These are phyloP conservation scores for Starmera caribaea DNA, from an alignment of 805 yeast genomes.

Conservation along the genomic window DNA sequence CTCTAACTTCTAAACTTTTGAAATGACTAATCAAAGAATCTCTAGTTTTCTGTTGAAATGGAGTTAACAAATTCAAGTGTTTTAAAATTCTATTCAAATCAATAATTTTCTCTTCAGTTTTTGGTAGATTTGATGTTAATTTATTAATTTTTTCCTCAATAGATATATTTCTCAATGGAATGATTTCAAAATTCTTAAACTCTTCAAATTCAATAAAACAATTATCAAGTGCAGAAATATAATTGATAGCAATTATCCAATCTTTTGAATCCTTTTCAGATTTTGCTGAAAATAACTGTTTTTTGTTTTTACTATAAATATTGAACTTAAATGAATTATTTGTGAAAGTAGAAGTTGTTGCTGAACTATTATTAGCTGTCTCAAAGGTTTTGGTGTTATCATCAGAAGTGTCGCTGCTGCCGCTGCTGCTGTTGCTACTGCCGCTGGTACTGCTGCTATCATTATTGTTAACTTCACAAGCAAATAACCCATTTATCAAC, in stretches of 20 bases:
- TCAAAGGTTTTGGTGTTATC: no score
- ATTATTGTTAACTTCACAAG: conserved; percentile 12
- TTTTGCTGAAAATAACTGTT: conserved; percentile 31
- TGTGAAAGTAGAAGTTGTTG: conserved; percentile 4
- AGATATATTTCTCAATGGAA: conserved; percentile 16
- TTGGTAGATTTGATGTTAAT: conserved; percentile 24
- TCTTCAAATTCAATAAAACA: conserved; percentile 18
- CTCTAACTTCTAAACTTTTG: conserved; percentile 36
- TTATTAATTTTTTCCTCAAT: conserved; percentile 25
- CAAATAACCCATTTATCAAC: conserved; percentile 31
- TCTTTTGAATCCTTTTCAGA: conserved; percentile 37
- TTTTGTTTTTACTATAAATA: conserved; percentile 31
- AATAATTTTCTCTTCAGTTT: conserved; percentile 26
- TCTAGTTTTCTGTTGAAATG: conserved; percentile 43
- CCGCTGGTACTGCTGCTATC: no score
- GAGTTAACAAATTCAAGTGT: conserved; percentile 39
- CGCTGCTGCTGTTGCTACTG: no score
- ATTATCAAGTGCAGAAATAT: conserved; percentile 36
- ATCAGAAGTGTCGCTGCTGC: no score
- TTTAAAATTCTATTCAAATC: conserved; percentile 25
- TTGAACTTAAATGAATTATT: conserved; percentile 20
- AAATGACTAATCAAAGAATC: conserved; percentile 36
- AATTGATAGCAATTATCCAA: conserved; percentile 53
- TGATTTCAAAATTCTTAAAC: conserved; percentile 12
- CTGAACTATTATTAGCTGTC: no score